Base-by-base conservation (phyloP, 2,329 filamentous ascomycete genomes). In the Tolypocladium paradoxum region DNA sequence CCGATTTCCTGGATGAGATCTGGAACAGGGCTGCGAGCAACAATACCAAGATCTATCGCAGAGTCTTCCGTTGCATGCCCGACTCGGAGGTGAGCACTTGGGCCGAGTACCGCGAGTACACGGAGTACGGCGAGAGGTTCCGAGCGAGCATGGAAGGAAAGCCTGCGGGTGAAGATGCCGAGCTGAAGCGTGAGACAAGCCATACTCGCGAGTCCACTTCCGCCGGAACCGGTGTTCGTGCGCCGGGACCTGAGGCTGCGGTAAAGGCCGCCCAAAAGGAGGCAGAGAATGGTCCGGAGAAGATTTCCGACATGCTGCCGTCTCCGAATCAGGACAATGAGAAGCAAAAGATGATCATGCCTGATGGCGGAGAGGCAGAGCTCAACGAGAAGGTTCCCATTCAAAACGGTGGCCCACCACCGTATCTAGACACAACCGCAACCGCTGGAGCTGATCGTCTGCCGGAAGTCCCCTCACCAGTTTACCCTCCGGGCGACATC, bases 11-110 rank as follows among this genome's bases (percentile, higher is more conserved):
- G 65, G 82, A 93, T 47, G 88, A 95, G 57, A 84, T 89, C 2
- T 99, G 95, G 95, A 84, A 86, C 58, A 79, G 83, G 20, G 84
- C 90, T 51, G 93, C 93, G 1, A 84, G 87, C 57, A 97, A 97
- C 73, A 99, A 99, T 67, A 99, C 93, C 3, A 92, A 90, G 65
- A 80, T 99, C 48, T 99, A 88, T 72, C 87, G 93, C 34, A 83
- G 87, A 56, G 92, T 99, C 9, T 99, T 99, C 74, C 84, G 91
- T 48, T 96, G 91, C 69, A 95, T 95, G 88, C 93, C 93, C 1
- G 93, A 99, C 67, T 96, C 85, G 50, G 90, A 96, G 64, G 93
- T 96, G 29, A 85, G 83, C 58, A 92, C 87, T 45, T 99, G 93
- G 93, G 84, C 87, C 59, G 88, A 95, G 58, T 99, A 99, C 70